Conservation (phyloP, 202 grass and related monocot species). For the Alloteropsis angusta region DNA sequence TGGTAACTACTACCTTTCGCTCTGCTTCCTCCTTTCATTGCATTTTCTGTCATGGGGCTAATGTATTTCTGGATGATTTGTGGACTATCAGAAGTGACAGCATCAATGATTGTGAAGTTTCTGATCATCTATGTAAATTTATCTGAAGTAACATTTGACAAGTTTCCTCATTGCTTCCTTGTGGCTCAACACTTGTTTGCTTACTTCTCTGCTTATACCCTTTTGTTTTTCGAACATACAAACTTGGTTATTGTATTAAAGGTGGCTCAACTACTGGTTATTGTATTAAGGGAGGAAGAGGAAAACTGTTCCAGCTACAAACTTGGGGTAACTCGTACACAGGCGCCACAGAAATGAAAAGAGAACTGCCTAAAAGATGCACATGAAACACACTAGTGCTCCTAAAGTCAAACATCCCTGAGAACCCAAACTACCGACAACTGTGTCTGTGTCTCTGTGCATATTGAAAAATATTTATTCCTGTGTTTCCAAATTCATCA, state of each 20-base stretch:
- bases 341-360: not conserved
- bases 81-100: not conserved
- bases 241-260: not conserved
- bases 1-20: not conserved
- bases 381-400: not conserved
- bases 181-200: not conserved
- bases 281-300: not conserved
- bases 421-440: not conserved
- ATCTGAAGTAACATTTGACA: not conserved
- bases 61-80: not conserved
- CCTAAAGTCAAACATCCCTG: not conserved
- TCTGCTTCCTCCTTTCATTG: not conserved
- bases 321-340: not conserved
- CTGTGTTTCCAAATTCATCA: not conserved
- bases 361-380: not conserved
- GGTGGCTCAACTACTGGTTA: too few species aligned
- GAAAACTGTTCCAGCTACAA: not conserved
- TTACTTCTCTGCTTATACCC: not conserved
- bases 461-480: not conserved
- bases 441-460: not conserved
- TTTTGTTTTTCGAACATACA: not conserved
- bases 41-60: not conserved
- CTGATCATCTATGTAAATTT: not conserved
- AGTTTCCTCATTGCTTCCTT: not conserved
- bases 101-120: not conserved